These are phyloP conservation scores for Thymus quinquecostatus DNA, from an alignment of 257 asterid genomes.

Conservation along the genomic window DNA sequence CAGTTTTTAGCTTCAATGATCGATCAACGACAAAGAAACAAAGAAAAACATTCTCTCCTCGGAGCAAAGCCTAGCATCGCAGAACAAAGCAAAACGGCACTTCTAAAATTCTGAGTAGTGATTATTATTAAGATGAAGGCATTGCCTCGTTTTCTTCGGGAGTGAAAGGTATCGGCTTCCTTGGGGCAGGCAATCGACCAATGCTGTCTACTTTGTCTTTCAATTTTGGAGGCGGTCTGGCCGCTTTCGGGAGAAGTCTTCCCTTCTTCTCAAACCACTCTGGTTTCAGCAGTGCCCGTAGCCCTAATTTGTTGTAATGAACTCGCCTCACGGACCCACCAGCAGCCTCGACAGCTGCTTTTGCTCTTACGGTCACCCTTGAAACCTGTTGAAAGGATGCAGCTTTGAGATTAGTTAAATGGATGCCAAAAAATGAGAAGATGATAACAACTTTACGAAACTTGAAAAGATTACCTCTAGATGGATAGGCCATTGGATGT, in stretches of 20 bases:
- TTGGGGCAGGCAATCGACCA: too few relatives aligned
- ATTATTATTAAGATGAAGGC: slow-evolving; percentile 2
- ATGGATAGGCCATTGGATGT: slow-evolving; percentile 89
- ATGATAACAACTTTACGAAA: neutral
- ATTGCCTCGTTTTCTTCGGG: slow-evolving; percentile 54
- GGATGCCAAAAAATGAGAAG: neutral
- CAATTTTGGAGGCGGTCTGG: slow-evolving; percentile 93
- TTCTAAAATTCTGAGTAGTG: too few relatives aligned
- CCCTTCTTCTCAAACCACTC: slow-evolving; percentile 99
- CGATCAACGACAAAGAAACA: too few relatives aligned
- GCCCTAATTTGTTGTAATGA: slow-evolving; percentile 82
- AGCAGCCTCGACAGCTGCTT: slow-evolving; percentile 89
- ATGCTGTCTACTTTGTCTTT: slow-evolving; percentile 83
- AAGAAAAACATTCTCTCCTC: too few relatives aligned
- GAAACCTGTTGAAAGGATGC: slow-evolving; percentile 57
- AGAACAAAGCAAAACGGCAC: too few relatives aligned
- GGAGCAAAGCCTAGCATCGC: too few relatives aligned
- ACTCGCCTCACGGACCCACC: slow-evolving; percentile 95
- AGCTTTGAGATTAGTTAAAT: too few relatives aligned
- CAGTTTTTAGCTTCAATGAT: too few relatives aligned
- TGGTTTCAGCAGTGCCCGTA: slow-evolving; percentile 82
- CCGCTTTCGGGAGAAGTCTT: slow-evolving; percentile 82
- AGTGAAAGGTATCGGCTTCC: slow-evolving; percentile 25
- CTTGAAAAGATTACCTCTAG: slow-evolving; percentile 60
- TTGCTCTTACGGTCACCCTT: slow-evolving; percentile 90